phyloP scores from a whole-genome alignment of 2,329 filamentous ascomycete genomes.

The Magnaporthiopsis rhizophila region DNA sequence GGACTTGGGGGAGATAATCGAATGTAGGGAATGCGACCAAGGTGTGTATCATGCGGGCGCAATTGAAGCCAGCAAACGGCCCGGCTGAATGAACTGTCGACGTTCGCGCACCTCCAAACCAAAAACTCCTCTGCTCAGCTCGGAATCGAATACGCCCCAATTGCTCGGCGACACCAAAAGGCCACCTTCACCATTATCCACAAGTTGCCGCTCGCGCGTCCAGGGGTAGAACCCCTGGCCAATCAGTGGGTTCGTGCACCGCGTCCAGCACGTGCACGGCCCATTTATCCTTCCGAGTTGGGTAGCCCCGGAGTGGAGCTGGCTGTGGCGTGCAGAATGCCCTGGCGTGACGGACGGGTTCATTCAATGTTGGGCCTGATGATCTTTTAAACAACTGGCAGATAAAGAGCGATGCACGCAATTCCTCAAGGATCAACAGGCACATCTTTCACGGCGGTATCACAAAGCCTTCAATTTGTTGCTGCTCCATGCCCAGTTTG shows the following conservation, averaged over 20 bases:
- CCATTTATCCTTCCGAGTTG: not conserved
- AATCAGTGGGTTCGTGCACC: not conserved
- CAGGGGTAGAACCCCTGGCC: not conserved
- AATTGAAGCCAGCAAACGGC: not conserved
- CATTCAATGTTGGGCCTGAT: too few relatives aligned
- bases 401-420: too few relatives aligned
- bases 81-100: not conserved
- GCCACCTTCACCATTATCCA: constrained; percentile 11
- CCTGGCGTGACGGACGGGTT: too few relatives aligned
- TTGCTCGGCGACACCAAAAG: not conserved
- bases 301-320: not conserved
- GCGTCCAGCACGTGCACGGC: not conserved
- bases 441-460: not conserved
- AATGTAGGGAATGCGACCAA: not conserved
- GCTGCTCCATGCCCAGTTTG: not conserved
- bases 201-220: not conserved
- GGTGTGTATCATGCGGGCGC: not conserved
- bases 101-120: not conserved
- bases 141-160: too few relatives aligned
- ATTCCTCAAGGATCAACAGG: not conserved
- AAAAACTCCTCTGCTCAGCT: not conserved
- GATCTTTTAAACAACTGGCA: too few relatives aligned
- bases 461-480: not conserved
- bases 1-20: not conserved
- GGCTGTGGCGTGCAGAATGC: not conserved